Evolutionary conservation across 2,329 filamentous ascomycete species (phyloP).

Genomic region (Graphilbum fragrans): DNA sequence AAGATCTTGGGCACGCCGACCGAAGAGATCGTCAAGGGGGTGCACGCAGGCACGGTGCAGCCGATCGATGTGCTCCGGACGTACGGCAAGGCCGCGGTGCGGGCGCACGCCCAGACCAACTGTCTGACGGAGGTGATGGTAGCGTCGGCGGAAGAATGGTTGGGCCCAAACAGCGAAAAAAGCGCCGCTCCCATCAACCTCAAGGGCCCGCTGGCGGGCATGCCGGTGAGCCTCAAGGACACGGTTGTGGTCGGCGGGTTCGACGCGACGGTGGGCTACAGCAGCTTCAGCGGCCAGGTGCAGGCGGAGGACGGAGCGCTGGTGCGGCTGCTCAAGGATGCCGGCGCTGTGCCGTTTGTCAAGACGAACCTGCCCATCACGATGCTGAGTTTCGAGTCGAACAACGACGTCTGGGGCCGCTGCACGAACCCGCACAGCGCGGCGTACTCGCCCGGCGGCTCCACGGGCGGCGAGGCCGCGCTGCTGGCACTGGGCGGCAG

Average conservation of each 20-base stretch:
- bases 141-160: conserved; percentile 64
- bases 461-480: conserved; percentile 75
- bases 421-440: conserved; percentile 71
- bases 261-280: conserved; percentile 73
- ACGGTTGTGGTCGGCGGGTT: conserved; percentile 71
- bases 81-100: conserved; percentile 77
- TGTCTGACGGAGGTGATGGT: conserved; percentile 83
- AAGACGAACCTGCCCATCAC: conserved; percentile 89
- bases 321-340: conserved; percentile 69
- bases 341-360: conserved; percentile 79
- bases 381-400: conserved; percentile 74
- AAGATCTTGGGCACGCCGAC: conserved; percentile 63
- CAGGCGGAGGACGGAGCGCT: conserved; percentile 53
- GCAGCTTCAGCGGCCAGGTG: conserved; percentile 57
- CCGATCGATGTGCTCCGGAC: conserved; percentile 67
- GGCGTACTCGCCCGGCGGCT: conserved; percentile 81
- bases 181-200: conserved; percentile 54
- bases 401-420: conserved; percentile 68
- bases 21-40: conserved; percentile 62
- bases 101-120: conserved; percentile 76
- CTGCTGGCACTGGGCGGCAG: conserved; percentile 65
- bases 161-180: conserved; percentile 22
- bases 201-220: conserved; percentile 71
- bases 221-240: conserved; percentile 78
- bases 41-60: conserved; percentile 54